phyloP scores from a whole-genome alignment of 805 yeast genomes.

The Monosporozyma unispora region DNA sequence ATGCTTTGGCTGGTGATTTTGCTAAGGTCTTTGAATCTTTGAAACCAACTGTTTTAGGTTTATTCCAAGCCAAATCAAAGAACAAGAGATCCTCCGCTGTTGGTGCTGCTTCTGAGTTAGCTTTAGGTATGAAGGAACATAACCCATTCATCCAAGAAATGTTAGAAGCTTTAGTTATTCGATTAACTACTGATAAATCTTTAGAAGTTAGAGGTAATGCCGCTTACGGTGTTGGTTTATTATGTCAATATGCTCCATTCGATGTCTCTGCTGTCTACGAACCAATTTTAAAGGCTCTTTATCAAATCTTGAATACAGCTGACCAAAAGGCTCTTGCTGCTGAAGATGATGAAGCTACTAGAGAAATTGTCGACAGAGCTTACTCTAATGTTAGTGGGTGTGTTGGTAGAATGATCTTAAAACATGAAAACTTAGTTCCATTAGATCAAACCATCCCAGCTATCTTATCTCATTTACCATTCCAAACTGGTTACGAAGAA shows the following conservation, averaged over 20 bases:
- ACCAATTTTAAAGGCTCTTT: constrained; percentile 55
- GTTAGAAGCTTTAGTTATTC: constrained; percentile 57
- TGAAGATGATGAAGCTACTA: constrained; percentile 62
- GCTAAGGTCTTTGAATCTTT: constrained; percentile 60
- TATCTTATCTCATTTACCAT: constrained; percentile 70
- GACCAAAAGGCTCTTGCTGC: constrained; percentile 52
- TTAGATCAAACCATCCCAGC: constrained; percentile 66
- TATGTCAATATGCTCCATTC: constrained; percentile 40
- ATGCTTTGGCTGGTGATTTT: constrained; percentile 74
- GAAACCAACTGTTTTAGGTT: constrained; percentile 51
- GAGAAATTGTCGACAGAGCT: constrained; percentile 72
- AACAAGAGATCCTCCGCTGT: constrained; percentile 74
- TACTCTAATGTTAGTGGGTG: constrained; percentile 95
- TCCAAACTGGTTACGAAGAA: constrained; percentile 84
- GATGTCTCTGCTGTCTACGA: constrained; percentile 59
- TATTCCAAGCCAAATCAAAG: constrained; percentile 53
- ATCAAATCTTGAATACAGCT: constrained; percentile 68
- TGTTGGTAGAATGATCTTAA: constrained; percentile 82
- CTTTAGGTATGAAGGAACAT: constrained; percentile 56
- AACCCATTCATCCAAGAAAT: constrained; percentile 65
- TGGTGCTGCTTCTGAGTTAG: constrained; percentile 87
- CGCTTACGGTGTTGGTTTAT: constrained; percentile 88
- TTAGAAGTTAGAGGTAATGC: constrained; percentile 89
- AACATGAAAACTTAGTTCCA: constrained; percentile 65
- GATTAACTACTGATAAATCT: constrained; percentile 65